Evolutionary conservation across 2,329 filamentous ascomycete species (phyloP), one percentile per base, ranked within the genome.

Genomic region (Aspergillus brunneoviolaceus): DNA sequence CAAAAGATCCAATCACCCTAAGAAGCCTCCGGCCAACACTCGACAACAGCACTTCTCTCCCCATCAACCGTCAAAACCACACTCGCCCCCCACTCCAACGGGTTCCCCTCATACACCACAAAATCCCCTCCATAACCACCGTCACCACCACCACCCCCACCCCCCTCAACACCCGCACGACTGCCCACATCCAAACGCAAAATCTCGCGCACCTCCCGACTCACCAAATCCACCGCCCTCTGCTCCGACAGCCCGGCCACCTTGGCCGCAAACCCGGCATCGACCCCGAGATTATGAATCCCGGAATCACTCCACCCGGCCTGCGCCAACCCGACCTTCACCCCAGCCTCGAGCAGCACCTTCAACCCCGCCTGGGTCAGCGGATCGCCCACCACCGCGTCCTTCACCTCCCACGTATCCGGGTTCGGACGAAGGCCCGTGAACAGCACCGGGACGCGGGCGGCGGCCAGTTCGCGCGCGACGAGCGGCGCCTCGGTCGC

Each of bases 21-120:
- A n/a, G 39, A 45, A 16, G 39, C 39, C n/a, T 52, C 50, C 3
- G 50, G 50, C 50, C 50, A 52, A 12, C 50, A 52, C 50, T 52
- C 50, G 5, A 52, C 50, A 29, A 52, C 50, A n/a, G 19, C 21
- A 7, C 29, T 12, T 1, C 9, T 5, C 33, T 2, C 27, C 50
- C 31, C 29, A 23, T 52, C 50, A 0, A 52, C 50, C 3, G 50
- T 39, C 29, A 52, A 39, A 5, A 52, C 50, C 4, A 52, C 50
- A 21, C 50, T 19, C 1, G 50, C 50, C 27, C 50, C 50, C 50
- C 50, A 52, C 21, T 52, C 50, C 11, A 52, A 33, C 12, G 50
- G 50, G 16, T 52, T 39, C 2, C 50, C 50, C 33, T 52, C 50
- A 23, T 39, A 52, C 9, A 52, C n/a, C 9, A 52, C 50, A 14